Evolutionary conservation across 73 alveolate species (phyloP), one percentile per base, ranked within the genome.

Genomic region (Tetrahymena malaccensis): DNA sequence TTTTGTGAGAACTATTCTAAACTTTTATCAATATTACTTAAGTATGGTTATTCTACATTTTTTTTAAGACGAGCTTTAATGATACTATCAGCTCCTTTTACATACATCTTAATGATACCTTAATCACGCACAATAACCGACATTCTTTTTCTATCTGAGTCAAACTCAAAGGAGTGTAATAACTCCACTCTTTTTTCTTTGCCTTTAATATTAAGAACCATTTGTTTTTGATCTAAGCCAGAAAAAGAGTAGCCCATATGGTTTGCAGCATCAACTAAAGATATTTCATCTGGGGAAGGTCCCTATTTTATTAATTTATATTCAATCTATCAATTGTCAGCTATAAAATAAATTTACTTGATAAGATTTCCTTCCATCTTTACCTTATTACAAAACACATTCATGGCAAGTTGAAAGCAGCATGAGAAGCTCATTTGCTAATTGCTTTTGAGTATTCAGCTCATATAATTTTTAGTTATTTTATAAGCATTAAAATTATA

Each of bases 251-350:
- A 98, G 31, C 99, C 99, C 93, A 98, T 96, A 17, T 97, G 85
- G 70, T 94, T 96, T n/a, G 99, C 99, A 43, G 99, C 97, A 94
- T 98, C 99, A 33, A 99, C 99, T 27, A 99, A 97, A 55, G 99
- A 96, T 4, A 98, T 97, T 94, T 98, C 99, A 96, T 98, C 99
- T 40, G 99, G 99, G 35, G 98, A 96, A 31, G 99, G 99, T 13
- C 99, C 99, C 56, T 96, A 4, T 70, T 70, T 70, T 70, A 12
- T 22, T 19, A 22, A 35, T 4, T 35, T 70, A 70, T 38, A 85
- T 96, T 96, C 85, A 94, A 94, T 58, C 7, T 9, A 19, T 1
- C 0, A 70, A 27, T 27, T 7, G 25, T n/a, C 38, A 1, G 1
- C 3, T 31, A 25, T 70, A 19, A 70, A 70, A 70, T 70, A 0